phyloP scores from a whole-genome alignment of 1,139 yeast genomes.

The Yamadazyma conglobata region DNA sequence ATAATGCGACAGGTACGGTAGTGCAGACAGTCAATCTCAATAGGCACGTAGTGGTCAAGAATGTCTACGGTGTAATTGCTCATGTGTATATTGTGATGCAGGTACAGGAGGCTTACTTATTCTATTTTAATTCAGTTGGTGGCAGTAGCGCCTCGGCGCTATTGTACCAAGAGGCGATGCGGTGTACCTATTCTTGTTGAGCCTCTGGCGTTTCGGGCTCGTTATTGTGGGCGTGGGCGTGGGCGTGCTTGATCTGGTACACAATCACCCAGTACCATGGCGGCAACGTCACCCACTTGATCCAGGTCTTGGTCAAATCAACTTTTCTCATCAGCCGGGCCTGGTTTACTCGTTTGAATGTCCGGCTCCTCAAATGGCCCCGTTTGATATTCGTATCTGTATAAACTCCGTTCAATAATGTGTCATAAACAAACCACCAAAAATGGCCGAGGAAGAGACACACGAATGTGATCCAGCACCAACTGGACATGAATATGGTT shows the following conservation, averaged over 20 bases:
- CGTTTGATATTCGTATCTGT: constrained; percentile 18
- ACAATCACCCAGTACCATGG: constrained; percentile 30
- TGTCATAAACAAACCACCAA: constrained; percentile 37
- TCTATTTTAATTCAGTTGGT: too few species aligned
- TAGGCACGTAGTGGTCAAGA: too few species aligned
- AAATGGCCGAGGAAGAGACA: constrained; percentile 27
- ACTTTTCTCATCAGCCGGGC: constrained; percentile 6
- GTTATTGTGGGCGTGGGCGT: too few species aligned
- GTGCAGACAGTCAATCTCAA: too few species aligned
- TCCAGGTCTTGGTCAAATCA: constrained; percentile 14
- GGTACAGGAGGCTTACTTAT: too few species aligned
- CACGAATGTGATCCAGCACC: constrained; percentile 20
- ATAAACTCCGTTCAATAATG: constrained; percentile 17
- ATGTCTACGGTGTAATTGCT: too few species aligned
- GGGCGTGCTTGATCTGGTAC: neutral
- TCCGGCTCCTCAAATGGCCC: constrained; percentile 13
- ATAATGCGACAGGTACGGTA: too few species aligned
- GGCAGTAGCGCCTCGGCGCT: too few species aligned
- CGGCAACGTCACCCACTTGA: constrained; percentile 26
- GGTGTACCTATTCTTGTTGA: too few species aligned
- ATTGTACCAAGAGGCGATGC: too few species aligned
- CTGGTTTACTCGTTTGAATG: constrained; percentile 14
- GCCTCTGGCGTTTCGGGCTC: too few species aligned
- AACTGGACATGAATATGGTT: constrained; percentile 9
- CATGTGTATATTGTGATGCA: too few species aligned